Evolutionary conservation across 1,284 basidiomycete species (phyloP).

Genomic region (Stereum hirsutum): DNA sequence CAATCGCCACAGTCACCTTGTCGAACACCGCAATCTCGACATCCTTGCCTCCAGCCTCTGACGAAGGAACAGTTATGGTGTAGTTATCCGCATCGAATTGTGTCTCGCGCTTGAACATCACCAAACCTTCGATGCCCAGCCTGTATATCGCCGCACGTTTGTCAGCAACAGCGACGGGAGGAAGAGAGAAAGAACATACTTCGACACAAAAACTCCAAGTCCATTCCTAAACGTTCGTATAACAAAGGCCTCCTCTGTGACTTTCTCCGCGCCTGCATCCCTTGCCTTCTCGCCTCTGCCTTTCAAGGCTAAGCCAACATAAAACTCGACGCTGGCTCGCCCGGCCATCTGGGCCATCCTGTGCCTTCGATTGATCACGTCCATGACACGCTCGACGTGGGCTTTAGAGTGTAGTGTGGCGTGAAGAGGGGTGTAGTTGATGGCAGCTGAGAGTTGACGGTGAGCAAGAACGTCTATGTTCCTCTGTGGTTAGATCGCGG

Average conservation of each 20-base stretch:
- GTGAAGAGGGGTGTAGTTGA: slow-evolving; percentile 79
- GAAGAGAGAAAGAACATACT: slow-evolving; percentile 42
- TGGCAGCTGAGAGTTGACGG: slow-evolving; percentile 88
- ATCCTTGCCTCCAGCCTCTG: slow-evolving; percentile 27
- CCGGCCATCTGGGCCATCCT: slow-evolving; percentile 96
- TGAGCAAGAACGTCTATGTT: slow-evolving; percentile 86
- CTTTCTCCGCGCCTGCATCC: slow-evolving; percentile 24
- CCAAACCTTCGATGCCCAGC: slow-evolving; percentile 88
- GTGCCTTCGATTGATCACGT: slow-evolving; percentile 88
- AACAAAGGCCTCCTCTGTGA: slow-evolving; percentile 87
- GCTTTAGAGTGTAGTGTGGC: slow-evolving; percentile 82
- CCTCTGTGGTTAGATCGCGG: not conserved
- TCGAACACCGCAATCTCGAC: slow-evolving; percentile 83
- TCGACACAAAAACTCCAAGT: slow-evolving; percentile 89
- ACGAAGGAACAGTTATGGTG: slow-evolving; percentile 61
- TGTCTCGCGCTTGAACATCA: slow-evolving; percentile 86
- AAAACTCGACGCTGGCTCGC: slow-evolving; percentile 94
- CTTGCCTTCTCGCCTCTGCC: slow-evolving; percentile 43
- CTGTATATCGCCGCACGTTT: slow-evolving; percentile 33
- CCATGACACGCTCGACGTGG: slow-evolving; percentile 83
- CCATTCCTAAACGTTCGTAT: slow-evolving; percentile 95
- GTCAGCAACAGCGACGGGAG: not conserved
- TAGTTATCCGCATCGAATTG: slow-evolving; percentile 92
- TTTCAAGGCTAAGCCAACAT: slow-evolving; percentile 89
- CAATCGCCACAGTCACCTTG: slow-evolving; percentile 83